Base-by-base conservation (phyloP, 345 rosid species). In the Dipteronia sinensis region DNA sequence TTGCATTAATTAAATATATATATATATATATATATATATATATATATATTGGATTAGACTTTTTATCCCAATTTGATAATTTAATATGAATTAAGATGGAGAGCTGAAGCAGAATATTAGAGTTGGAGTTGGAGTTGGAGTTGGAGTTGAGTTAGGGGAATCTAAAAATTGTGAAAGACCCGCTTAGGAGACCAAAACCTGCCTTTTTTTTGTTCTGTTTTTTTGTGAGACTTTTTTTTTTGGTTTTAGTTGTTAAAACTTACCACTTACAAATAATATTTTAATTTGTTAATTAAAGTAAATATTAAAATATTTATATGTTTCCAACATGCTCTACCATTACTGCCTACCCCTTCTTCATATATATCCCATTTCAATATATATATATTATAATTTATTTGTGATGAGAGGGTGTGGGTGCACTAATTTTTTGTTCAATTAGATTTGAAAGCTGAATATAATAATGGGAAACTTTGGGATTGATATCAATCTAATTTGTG, bases 271-370 rank as follows among this genome's bases (percentile, higher is more conserved):
- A 34, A 34, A 34, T 34, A 34, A 34, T 34, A 34, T 56, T 67
- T 13, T 46, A n/a, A n/a, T 19, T 1, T 6, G 31, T 23, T 40
- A 56, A n/a, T 40, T 29, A 16, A 34, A 65, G 53, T 44, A 31
- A 64, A 13, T 69, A 73, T 46, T 42, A 56, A n/a, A 64, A 13
- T 69, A 73, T 46, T 42, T 64, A n/a, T 29, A 55, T 79, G 78
- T 69, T 71, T 65, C 76, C 66, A 76, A 76, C 40, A 22, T 55
- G 82, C 61, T 20, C 16, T 31, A 42, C 69, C 23, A 65, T 46
- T 10, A n/a, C 15, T 46, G 29, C 72, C 73, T 65, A 12, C 49
- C 53, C 7, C 16, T 74, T 56, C 67, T 69, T 25, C 53, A 0
- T 42, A 59, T 22, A 10, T 42, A 59, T 58, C 38, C 8, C 76